phyloP scores from a whole-genome alignment of 345 rosid species.

The Gossypium longicalyx region DNA sequence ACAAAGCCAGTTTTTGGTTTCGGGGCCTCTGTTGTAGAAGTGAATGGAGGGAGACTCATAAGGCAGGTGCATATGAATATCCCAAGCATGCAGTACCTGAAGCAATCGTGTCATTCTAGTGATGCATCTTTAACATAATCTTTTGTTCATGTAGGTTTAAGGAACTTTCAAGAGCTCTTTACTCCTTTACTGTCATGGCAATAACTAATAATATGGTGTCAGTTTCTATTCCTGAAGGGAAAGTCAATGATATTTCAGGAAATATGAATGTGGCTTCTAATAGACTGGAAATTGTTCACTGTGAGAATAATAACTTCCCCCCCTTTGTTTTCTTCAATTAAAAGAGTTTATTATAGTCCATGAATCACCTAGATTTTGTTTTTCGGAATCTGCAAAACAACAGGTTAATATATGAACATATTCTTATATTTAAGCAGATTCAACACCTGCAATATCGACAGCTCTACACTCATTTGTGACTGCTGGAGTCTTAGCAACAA shows the following conservation, averaged over 20 bases:
- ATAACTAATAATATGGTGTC: slow-evolving; percentile 28
- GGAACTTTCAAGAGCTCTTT: slow-evolving; percentile 45
- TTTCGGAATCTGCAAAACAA: not conserved
- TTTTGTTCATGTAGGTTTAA: slow-evolving; percentile 33
- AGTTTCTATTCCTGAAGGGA: slow-evolving; percentile 35
- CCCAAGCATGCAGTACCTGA: not conserved
- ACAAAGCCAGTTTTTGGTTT: slow-evolving; percentile 56
- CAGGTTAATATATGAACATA: slow-evolving; percentile 5
- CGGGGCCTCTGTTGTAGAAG: slow-evolving; percentile 36
- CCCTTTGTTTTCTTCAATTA: not conserved
- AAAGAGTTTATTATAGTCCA: not conserved
- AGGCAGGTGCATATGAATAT: slow-evolving; percentile 47
- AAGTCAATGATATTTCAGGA: slow-evolving; percentile 48
- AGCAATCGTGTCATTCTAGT: slow-evolving; percentile 5
- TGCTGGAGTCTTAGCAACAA: slow-evolving; percentile 43
- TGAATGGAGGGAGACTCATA: slow-evolving; percentile 45
- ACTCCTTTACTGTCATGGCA: slow-evolving; percentile 35
- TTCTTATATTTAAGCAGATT: slow-evolving; percentile 26
- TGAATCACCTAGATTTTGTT: not conserved
- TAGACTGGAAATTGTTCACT: slow-evolving; percentile 37
- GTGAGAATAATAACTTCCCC: slow-evolving; percentile 23
- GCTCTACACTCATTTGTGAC: slow-evolving; percentile 49
- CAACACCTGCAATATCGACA: slow-evolving; percentile 37
- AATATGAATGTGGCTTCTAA: slow-evolving; percentile 44
- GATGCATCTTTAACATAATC: slow-evolving; percentile 2